These are phyloP conservation scores for Xylariaceae sp. DNA, from an alignment of 2,329 filamentous ascomycete genomes.

Conservation along the genomic window DNA sequence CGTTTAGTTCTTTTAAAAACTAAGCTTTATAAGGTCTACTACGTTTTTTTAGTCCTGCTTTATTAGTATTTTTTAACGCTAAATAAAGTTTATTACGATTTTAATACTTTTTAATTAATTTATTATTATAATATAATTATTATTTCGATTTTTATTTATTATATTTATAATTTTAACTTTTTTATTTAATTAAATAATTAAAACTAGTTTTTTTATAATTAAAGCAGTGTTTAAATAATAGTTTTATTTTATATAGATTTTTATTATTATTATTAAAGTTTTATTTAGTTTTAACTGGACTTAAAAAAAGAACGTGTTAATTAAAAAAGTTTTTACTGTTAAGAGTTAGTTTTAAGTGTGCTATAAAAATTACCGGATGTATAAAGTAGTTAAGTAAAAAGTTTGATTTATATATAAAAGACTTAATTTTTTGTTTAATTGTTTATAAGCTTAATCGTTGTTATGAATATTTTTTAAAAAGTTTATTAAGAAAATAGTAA, in stretches of 20 bases:
- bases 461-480: not conserved
- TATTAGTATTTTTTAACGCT: too few relatives aligned
- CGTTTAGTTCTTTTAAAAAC: too few relatives aligned
- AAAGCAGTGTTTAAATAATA: not conserved
- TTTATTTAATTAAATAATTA: not conserved
- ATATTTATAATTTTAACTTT: not conserved
- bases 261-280: not conserved
- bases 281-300: not conserved
- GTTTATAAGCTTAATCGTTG: not conserved
- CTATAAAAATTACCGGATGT: not conserved
- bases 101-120: too few relatives aligned
- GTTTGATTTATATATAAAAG: not conserved
- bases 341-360: not conserved
- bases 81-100: too few relatives aligned
- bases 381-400: not conserved
- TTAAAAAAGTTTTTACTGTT: not conserved
- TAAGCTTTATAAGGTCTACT: too few relatives aligned
- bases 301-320: not conserved
- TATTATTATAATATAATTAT: too few relatives aligned
- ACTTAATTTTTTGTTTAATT: not conserved
- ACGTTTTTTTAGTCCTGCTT: too few relatives aligned
- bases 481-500: not conserved
- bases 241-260: too few relatives aligned
- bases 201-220: not conserved
- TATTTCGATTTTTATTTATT: not conserved